Base-by-base conservation (phyloP, 2,329 filamentous ascomycete species). In the Nannizziopsis arthrosporioides region DNA sequence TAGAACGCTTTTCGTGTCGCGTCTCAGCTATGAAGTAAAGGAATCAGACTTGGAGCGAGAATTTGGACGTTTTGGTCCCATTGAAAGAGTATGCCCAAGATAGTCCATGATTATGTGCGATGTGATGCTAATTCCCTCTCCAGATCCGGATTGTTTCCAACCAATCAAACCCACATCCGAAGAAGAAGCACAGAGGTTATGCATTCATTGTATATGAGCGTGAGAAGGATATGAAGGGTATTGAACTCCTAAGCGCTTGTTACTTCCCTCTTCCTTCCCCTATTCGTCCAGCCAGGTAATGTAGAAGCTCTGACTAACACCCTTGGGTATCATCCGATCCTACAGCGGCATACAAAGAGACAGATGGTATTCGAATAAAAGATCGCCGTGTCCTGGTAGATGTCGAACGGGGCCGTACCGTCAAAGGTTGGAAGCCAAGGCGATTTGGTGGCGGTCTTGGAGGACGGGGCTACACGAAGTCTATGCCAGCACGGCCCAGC, bases 151-250 rank as follows among this genome's bases (percentile, higher is more conserved):
- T 94, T 58, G 79, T 95, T 57, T 80, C 80, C 59, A 84, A 94
- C 63, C 82, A 80, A 3, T 80, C 85, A 49, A 84, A 82, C 60
- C 77, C 78, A 60, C 87, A 89, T 69, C 82, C 85, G 63, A 83
- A 83, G 63, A 88, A 88, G 71, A 72, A 82, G 44, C 85, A 93
- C 62, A 77, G 83, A 60, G 92, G 92, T 53, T 98, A 98, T 67
- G 92, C 87, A 53, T 98, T 98, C 63, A 84, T 98, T 57, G 86
- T 96, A 47, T 98, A 90, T 64, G 90, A 96, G 69, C 83, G 86
- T 66, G 92, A 96, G 70, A 89, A 90, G 69, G 92, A 96, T 65
- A 95, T 96, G 89, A 93, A 93, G 87, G 88, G 89, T 95, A 93
- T 55, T 51, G 38, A 45, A 49, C 64, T 62, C 67, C 64, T 61